Evolutionary conservation across 768 basidiomycete genomes (phyloP).

Genomic region (Boletus sp.): DNA sequence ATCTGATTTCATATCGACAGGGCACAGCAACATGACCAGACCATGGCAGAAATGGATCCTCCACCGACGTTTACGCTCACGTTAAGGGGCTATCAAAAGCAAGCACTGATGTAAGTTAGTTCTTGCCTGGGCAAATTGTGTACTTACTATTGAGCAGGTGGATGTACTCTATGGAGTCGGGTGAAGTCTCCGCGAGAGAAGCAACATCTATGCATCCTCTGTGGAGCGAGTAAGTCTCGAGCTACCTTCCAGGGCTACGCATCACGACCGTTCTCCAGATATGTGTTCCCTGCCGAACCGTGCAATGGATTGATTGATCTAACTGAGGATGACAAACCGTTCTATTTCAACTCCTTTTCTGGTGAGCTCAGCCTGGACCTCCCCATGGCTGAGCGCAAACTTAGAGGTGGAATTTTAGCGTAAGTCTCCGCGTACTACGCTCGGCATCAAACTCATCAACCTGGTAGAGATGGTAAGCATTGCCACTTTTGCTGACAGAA

Average conservation of each 20-base stretch:
- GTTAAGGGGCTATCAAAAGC: conserved; percentile 88
- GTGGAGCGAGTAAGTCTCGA: conserved; percentile 76
- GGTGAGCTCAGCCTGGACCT: conserved; percentile 86
- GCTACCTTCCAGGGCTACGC: neutral
- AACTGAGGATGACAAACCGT: conserved; percentile 70
- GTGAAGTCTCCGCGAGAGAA: conserved; percentile 64
- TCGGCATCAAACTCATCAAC: conserved; percentile 4
- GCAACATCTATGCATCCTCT: conserved; percentile 83
- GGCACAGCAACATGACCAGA: conserved; percentile 77
- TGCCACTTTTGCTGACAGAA: neutral
- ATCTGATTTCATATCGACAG: conserved; percentile 38
- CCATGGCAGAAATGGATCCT: conserved; percentile 80
- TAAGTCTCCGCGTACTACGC: conserved; percentile 38
- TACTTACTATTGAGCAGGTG: conserved; percentile 49
- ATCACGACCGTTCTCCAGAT: conserved; percentile 44
- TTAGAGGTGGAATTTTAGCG: conserved; percentile 88
- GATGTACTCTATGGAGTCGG: conserved; percentile 88
- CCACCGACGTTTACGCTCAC: conserved; percentile 69
- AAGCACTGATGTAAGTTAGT: conserved; percentile 67
- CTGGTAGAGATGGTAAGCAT: conserved; percentile 34
- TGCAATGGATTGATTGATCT: conserved; percentile 65
- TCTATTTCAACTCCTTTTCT: conserved; percentile 90
- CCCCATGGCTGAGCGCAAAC: conserved; percentile 73
- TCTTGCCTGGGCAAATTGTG: neutral
- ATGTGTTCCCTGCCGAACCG: conserved; percentile 65